A percentile compares a stretch with the other conserved stretches of the same genome.
These are phyloP conservation scores for Lodderomyces jiufengensis DNA, from an alignment of 1,139 yeast species.

Conservation along the genomic window DNA sequence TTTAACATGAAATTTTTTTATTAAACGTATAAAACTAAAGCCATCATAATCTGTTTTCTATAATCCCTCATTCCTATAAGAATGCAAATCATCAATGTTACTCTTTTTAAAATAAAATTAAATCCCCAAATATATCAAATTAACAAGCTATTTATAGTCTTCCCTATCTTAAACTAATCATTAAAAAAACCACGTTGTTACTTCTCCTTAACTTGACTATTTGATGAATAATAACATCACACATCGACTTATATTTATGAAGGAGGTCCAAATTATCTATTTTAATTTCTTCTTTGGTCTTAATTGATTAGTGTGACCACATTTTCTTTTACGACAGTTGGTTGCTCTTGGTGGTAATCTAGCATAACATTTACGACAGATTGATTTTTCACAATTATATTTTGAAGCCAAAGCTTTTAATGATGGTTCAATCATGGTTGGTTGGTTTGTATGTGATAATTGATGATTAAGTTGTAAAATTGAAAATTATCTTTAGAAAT, in stretches of 20 bases:
- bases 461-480: too few species aligned
- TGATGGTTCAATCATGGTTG: conserved; percentile 93
- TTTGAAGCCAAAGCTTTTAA: conserved; percentile 98
- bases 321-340: conserved; percentile 99
- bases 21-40: neutral
- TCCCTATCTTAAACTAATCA: neutral
- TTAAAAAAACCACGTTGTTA: neutral
- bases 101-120: too few species aligned
- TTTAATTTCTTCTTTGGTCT: conserved; percentile 99
- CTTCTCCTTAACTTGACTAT: neutral
- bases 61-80: neutral
- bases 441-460: conserved; percentile 9
- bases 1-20: neutral
- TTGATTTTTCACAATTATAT: conserved; percentile 99
- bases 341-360: conserved; percentile 99
- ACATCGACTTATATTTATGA: too few species aligned
- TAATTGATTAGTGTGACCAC: conserved; percentile 99
- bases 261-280: conserved; percentile 34
- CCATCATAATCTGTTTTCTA: neutral
- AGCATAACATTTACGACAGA: conserved; percentile 99
- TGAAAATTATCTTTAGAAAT: too few species aligned
- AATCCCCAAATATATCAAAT: neutral
- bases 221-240: too few species aligned
- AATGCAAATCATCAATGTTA: neutral
- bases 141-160: neutral